Conservation (phyloP, 164 flowering plant species). For the Magnolia officinalis region DNA sequence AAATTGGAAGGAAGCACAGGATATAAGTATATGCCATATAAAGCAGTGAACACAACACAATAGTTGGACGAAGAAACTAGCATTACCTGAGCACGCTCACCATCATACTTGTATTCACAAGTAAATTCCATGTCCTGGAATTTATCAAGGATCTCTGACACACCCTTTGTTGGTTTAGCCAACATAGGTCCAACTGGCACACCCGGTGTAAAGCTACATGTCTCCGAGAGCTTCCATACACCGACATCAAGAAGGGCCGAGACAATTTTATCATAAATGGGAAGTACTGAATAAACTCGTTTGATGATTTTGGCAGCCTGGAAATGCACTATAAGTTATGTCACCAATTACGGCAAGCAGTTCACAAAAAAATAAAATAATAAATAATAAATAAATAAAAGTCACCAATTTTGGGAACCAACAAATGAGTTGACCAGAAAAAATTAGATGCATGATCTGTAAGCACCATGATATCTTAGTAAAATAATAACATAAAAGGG, state of each 20-base stretch:
- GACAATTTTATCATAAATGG: slow-evolving; percentile 78
- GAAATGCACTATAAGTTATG: slow-evolving; percentile 11
- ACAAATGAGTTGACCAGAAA: neutral
- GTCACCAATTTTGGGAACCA: neutral
- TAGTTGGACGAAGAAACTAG: slow-evolving; percentile 1
- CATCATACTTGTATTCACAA: slow-evolving; percentile 99
- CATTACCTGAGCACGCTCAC: slow-evolving; percentile 96
- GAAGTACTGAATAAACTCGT: slow-evolving; percentile 88
- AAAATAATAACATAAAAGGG: neutral
- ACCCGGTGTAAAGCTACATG: slow-evolving; percentile 78
- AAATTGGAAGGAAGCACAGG: slow-evolving; percentile 8
- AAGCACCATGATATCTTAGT: no score
- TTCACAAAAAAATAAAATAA: neutral
- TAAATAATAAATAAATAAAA: no score
- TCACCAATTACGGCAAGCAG: neutral
- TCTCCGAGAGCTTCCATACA: slow-evolving; percentile 69
- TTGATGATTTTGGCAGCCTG: slow-evolving; percentile 92
- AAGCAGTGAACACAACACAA: neutral
- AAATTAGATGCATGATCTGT: no score
- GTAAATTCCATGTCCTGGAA: slow-evolving; percentile 86
- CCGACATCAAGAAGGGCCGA: slow-evolving; percentile 77
- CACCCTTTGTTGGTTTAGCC: slow-evolving; percentile 94
- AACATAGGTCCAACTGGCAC: slow-evolving; percentile 98
- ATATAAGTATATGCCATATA: slow-evolving; percentile 3
- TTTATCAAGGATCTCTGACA: slow-evolving; percentile 82